Conservation (phyloP, 768 basidiomycete genomes). For the Suillus paluster region DNA sequence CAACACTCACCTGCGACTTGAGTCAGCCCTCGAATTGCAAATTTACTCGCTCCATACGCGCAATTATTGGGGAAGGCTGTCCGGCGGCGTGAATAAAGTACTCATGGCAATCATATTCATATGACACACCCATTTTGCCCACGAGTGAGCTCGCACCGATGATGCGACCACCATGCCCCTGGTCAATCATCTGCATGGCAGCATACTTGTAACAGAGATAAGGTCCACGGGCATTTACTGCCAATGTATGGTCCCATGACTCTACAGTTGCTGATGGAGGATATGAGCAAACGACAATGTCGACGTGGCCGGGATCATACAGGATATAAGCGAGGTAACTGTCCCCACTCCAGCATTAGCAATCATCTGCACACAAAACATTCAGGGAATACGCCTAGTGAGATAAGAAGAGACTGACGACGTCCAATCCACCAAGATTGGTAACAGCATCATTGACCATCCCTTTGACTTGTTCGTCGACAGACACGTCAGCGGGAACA, state of each 20-base stretch:
- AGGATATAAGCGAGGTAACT: constrained; percentile 6
- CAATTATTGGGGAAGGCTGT: constrained; percentile 13
- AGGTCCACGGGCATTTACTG: constrained; percentile 59
- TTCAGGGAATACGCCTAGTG: background rate
- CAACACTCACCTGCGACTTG: constrained; percentile 39
- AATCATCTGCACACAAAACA: constrained; percentile 23
- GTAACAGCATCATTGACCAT: constrained; percentile 16
- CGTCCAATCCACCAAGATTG: constrained; percentile 17
- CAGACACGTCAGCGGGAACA: constrained; percentile 10
- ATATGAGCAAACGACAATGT: background rate
- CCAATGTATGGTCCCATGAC: constrained; percentile 46
- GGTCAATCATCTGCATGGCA: constrained; percentile 60
- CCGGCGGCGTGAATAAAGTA: background rate
- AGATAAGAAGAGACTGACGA: constrained; percentile 14
- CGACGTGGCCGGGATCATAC: constrained; percentile 5
- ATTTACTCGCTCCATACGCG: constrained; percentile 44
- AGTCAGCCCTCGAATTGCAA: constrained; percentile 45
- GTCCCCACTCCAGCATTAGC: constrained; percentile 28
- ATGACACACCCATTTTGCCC: constrained; percentile 16
- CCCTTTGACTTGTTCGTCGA: constrained; percentile 13
- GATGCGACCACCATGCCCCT: constrained; percentile 57
- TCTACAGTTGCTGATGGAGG: constrained; percentile 35
- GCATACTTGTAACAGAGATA: constrained; percentile 71
- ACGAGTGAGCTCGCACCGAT: constrained; percentile 42
- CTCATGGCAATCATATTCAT: background rate